Conservation (phyloP, 2,329 filamentous ascomycete species). For the Trichoderma oligosporum region DNA sequence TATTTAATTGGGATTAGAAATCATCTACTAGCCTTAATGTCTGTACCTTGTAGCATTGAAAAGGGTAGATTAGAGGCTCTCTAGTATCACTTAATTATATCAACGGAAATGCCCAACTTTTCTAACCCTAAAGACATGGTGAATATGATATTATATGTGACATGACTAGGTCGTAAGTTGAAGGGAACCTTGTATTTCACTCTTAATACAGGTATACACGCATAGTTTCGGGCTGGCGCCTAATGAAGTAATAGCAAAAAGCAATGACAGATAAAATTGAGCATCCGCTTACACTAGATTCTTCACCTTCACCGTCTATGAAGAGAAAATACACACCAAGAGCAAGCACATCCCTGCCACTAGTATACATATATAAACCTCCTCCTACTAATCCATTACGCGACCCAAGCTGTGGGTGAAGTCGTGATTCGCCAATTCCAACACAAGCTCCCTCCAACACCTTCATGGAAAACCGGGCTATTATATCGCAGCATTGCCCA, state of each 20-base stretch:
- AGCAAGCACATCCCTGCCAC: conserved; percentile 43
- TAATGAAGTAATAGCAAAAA: not conserved
- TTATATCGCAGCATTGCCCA: conserved; percentile 7
- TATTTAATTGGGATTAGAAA: not conserved
- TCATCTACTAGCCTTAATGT: conserved; percentile 1
- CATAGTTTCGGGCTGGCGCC: not conserved
- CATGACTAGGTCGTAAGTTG: too few relatives aligned
- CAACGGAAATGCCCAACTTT: not conserved
- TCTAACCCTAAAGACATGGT: not conserved
- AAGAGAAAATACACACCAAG: conserved; percentile 40
- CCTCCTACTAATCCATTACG: conserved; percentile 29
- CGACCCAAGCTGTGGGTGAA: conserved; percentile 23
- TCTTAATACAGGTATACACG: not conserved
- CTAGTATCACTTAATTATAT: not conserved
- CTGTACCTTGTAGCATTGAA: conserved; percentile 1
- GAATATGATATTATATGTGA: too few relatives aligned
- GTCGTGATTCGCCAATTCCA: conserved; percentile 26
- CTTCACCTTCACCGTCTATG: conserved; percentile 46
- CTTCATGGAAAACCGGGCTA: conserved; percentile 3
- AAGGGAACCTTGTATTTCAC: not conserved
- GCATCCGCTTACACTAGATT: conserved; percentile 43
- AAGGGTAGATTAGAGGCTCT: not conserved
- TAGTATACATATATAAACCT: conserved; percentile 50
- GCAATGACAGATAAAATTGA: conserved; percentile 27
- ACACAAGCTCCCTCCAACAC: conserved; percentile 22